Conservation (phyloP, 176 grass and related monocot species). For the Melocanna baccifera region DNA sequence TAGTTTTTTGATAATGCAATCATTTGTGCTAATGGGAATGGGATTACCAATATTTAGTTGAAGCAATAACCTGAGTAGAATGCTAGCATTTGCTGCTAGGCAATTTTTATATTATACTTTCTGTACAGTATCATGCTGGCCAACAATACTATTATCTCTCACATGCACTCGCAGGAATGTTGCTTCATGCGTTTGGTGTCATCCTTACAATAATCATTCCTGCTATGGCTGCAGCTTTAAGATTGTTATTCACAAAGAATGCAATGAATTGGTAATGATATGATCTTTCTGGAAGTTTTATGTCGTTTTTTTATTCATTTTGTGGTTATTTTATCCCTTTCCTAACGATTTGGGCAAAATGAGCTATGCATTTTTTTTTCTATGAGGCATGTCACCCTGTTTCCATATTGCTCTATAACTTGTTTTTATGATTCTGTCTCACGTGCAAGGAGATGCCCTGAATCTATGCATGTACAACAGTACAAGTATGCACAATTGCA, state of each 20-base stretch:
- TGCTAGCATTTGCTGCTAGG: not conserved
- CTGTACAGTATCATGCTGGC: not conserved
- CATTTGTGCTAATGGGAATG: not conserved
- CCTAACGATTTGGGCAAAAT: not conserved
- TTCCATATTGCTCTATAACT: not conserved
- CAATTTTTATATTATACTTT: slow-evolving; percentile 6
- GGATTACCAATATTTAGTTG: not conserved
- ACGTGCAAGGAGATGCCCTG: not conserved
- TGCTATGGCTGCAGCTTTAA: slow-evolving; percentile 63
- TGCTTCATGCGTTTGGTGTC: slow-evolving; percentile 71
- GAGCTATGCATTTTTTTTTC: not conserved
- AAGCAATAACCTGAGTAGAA: slow-evolving; percentile 15
- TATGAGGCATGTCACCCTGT: not conserved
- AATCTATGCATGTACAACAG: slow-evolving; percentile 24
- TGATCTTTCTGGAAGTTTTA: slow-evolving; percentile 12
- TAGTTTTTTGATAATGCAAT: not conserved
- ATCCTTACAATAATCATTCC: slow-evolving; percentile 78
- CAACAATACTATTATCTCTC: slow-evolving; percentile 31
- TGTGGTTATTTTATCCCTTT: not conserved
- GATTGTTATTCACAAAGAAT: slow-evolving; percentile 86
- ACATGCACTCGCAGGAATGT: slow-evolving; percentile 66
- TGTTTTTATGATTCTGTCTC: slow-evolving; percentile 1
- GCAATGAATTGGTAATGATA: slow-evolving; percentile 93
- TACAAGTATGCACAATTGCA: not conserved
- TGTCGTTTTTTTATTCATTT: not conserved